These are phyloP conservation scores for Solanum ossicruentum DNA, from an alignment of 257 asterid species.

Conservation along the genomic window DNA sequence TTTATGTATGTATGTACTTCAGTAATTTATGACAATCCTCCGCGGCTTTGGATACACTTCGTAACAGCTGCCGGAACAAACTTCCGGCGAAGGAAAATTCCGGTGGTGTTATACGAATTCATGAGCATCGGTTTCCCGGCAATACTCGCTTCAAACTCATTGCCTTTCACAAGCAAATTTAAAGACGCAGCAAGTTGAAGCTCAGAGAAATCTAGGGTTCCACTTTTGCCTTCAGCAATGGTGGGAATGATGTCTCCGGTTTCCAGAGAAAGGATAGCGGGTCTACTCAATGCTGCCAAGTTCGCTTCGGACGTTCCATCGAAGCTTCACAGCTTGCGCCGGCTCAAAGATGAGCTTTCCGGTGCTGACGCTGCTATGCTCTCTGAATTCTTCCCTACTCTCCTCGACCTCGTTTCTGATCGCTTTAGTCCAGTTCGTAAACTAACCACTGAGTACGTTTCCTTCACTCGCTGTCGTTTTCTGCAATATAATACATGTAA, in stretches of 20 bases:
- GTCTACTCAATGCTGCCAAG: conserved; percentile 40
- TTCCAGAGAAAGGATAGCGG: conserved; percentile 38
- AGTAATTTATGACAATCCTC: background rate
- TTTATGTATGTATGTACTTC: background rate
- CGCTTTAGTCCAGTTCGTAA: conserved; percentile 66
- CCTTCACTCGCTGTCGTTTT: background rate
- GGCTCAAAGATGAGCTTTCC: conserved; percentile 43
- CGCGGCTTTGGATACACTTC: background rate
- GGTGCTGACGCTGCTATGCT: conserved; percentile 38
- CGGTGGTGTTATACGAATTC: background rate
- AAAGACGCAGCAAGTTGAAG: background rate
- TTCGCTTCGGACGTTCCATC: conserved; percentile 27
- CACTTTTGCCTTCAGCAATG: conserved; percentile 13
- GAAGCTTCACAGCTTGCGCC: conserved; percentile 57
- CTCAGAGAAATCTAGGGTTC: conserved; percentile 5
- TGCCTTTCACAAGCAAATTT: background rate
- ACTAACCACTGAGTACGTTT: conserved; percentile 54
- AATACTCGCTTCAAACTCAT: background rate
- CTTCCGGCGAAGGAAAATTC: background rate
- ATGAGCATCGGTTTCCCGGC: background rate
- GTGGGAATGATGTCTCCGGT: conserved; percentile 36
- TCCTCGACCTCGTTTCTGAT: conserved; percentile 59
- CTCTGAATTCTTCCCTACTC: conserved; percentile 36
- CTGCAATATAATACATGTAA: background rate
- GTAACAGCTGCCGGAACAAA: background rate